phyloP scores from a whole-genome alignment of 352 stramenopile genomes.

The Peronospora tabacina region DNA sequence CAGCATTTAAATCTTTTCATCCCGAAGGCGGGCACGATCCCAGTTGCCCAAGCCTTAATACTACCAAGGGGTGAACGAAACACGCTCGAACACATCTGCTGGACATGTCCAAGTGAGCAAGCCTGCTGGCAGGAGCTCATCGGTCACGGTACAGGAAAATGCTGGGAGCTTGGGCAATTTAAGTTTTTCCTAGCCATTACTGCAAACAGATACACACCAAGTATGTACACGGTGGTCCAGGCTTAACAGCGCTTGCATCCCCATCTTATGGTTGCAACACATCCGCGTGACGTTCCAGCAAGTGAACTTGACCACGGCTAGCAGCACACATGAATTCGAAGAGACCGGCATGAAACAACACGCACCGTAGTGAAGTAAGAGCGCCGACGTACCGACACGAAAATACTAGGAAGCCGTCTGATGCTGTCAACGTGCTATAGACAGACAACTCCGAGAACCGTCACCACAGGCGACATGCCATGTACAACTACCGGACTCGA shows the following conservation, averaged over 20 bases:
- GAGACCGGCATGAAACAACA: neutral
- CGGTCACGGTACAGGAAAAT: too few relatives aligned
- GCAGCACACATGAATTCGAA: neutral
- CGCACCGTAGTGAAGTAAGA: neutral
- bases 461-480: neutral
- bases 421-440: neutral
- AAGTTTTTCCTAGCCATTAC: too few relatives aligned
- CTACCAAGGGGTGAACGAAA: too few relatives aligned
- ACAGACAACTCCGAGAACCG: neutral
- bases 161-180: too few relatives aligned
- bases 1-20: too few relatives aligned
- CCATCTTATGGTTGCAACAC: neutral
- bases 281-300: neutral
- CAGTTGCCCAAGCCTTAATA: too few relatives aligned
- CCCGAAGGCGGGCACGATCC: too few relatives aligned
- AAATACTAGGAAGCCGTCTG: neutral
- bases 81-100: too few relatives aligned
- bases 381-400: neutral
- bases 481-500: neutral
- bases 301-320: neutral
- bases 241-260: neutral
- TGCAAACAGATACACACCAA: too few relatives aligned
- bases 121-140: too few relatives aligned
- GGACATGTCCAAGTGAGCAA: too few relatives aligned
- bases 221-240: too few relatives aligned